Evolutionary conservation across 2,329 filamentous ascomycete species (phyloP), one percentile per base, ranked within the genome.

Genomic region (Cladophialophora immunda): DNA sequence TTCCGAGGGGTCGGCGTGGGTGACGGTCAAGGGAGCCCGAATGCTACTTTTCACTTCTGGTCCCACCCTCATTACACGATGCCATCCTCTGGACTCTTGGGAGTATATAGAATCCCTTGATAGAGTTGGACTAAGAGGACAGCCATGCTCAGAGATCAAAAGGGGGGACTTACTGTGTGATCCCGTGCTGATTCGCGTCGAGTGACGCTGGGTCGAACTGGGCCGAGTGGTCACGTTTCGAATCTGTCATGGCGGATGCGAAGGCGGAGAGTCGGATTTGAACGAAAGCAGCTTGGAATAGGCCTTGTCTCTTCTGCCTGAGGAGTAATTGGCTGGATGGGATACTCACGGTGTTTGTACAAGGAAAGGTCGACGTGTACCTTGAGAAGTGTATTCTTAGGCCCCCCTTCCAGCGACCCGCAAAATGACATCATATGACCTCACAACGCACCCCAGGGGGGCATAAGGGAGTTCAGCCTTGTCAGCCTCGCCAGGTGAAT

Each of bases 351-450:
- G 25, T 50, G 19, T 11, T 11, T 50, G 45, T 50, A 25, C 19
- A 25, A 5, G 19, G n/a, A 13, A 8, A 50, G 45, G 19, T 50
- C 45, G 19, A 50, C 0, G 45, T 13, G 45, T 50, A 19, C 45
- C 9, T 50, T 19, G 9, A 25, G 45, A 8, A 22, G 4, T 38
- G 34, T 38, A 8, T 30, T 8, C 29, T 30, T 4, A 8, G 29
- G 4, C 29, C 29, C 34, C 34, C 34, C 34, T 38, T 38, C 15
- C 9, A n/a, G 15, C 4, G 38, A 8, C 9, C 19, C 19, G 11
- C 4, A 50, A 25, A 50, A 50, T 50, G 45, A 50, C 45, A 7
- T 50, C 45, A 50, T 50, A 50, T 50, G 45, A 50, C 19, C 45
- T 50, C 45, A 50, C 45, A 11, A 3, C n/a, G 7, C 4, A 50